Conservation (phyloP, 176 grass and related monocot species). For the Avena atlantica region DNA sequence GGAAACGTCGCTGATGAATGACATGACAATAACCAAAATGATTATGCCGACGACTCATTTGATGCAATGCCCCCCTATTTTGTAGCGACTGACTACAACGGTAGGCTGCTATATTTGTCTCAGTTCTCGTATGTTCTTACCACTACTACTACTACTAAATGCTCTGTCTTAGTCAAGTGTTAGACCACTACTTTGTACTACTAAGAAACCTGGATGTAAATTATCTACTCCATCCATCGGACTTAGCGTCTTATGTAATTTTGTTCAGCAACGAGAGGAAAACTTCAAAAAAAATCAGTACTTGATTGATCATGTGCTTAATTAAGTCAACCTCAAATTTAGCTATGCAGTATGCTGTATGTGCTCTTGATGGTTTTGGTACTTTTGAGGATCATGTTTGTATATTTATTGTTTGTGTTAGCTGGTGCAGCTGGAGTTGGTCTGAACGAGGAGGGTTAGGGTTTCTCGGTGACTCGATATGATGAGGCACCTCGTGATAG, state of each 20-base stretch:
- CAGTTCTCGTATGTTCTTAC: slow-evolving; percentile 39
- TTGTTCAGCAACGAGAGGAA: slow-evolving; percentile 34
- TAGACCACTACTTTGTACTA: slow-evolving; percentile 65
- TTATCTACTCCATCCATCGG: slow-evolving; percentile 56
- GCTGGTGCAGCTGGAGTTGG: slow-evolving; percentile 28
- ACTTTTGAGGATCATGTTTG: slow-evolving; percentile 33
- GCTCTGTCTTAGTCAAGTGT: slow-evolving; percentile 54
- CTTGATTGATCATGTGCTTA: slow-evolving; percentile 51
- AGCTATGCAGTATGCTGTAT: background rate
- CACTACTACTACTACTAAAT: slow-evolving; percentile 54
- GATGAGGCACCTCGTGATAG: background rate
- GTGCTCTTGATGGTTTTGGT: slow-evolving; percentile 21
- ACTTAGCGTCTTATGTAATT: slow-evolving; percentile 40
- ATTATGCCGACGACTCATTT: slow-evolving; percentile 48
- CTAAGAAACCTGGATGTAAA: slow-evolving; percentile 81
- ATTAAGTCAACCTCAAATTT: slow-evolving; percentile 40
- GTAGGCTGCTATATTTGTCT: slow-evolving; percentile 61
- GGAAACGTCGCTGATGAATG: slow-evolving; percentile 58
- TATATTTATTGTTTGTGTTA: background rate
- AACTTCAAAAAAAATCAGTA: slow-evolving; percentile 38
- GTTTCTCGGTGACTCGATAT: background rate
- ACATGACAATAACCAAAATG: slow-evolving; percentile 71
- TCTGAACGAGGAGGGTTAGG: background rate
- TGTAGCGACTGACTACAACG: slow-evolving; percentile 73
- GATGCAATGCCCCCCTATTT: slow-evolving; percentile 69